Evolutionary conservation across 768 basidiomycete species (phyloP).

Genomic region (Leucocoprinus sp.): DNA sequence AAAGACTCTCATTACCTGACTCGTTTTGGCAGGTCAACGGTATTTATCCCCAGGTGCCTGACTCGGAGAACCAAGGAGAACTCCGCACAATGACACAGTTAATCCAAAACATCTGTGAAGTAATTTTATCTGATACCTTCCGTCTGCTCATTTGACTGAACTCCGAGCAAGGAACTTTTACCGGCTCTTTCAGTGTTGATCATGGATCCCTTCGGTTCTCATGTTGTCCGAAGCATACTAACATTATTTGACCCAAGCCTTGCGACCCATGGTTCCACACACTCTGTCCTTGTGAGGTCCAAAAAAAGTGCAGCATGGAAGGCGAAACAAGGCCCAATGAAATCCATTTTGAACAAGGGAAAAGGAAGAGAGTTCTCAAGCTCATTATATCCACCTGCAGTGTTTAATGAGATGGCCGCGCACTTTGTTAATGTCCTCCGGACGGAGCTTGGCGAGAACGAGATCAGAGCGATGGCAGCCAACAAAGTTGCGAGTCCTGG

Average conservation of each 20-base stretch:
- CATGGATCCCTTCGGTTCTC: conserved; percentile 85
- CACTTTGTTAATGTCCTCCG: conserved; percentile 44
- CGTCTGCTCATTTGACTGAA: conserved; percentile 5
- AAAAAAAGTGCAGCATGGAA: conserved; percentile 84
- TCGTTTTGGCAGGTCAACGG: conserved; percentile 37
- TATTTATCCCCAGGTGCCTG: conserved; percentile 40
- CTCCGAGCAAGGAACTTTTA: conserved; percentile 52
- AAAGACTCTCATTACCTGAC: neutral
- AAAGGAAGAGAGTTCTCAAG: conserved; percentile 29
- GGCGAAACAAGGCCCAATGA: conserved; percentile 70
- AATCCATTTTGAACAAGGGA: conserved; percentile 57
- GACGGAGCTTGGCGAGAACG: conserved; percentile 52
- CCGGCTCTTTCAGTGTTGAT: conserved; percentile 56
- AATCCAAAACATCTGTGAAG: conserved; percentile 57
- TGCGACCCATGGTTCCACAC: conserved; percentile 26
- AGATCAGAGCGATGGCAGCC: conserved; percentile 68
- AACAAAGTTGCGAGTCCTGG: conserved; percentile 73
- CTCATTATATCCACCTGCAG: conserved; percentile 27
- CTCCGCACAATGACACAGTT: conserved; percentile 58
- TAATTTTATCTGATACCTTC: conserved; percentile 22
- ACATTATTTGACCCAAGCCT: conserved; percentile 63
- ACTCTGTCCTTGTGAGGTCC: conserved; percentile 50
- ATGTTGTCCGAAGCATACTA: conserved; percentile 77
- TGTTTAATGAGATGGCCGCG: conserved; percentile 39
- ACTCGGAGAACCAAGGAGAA: conserved; percentile 50